phyloP scores from a whole-genome alignment of 441 rosid species.

The Eutrema salsugineum region DNA sequence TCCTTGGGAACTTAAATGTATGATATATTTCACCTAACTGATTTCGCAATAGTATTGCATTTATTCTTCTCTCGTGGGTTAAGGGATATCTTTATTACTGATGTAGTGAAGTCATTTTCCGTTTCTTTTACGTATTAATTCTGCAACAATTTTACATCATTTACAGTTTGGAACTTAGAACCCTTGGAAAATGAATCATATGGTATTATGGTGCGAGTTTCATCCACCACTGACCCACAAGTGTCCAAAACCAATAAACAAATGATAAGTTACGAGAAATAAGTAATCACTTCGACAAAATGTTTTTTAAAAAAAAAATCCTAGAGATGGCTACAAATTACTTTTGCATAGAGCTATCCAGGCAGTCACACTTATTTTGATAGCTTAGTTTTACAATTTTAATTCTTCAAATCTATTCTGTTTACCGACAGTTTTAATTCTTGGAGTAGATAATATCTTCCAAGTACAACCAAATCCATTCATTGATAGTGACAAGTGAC shows the following conservation, averaged over 20 bases:
- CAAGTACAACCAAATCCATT: neutral
- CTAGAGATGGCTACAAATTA: neutral
- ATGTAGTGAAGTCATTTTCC: neutral
- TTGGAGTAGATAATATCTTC: constrained; percentile 7
- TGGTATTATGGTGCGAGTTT: neutral
- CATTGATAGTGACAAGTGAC: constrained; percentile 13
- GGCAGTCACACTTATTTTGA: too few species aligned
- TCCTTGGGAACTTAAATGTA: too few species aligned
- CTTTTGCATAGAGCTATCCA: too few species aligned
- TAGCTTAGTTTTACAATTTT: too few species aligned
- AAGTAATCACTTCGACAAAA: neutral
- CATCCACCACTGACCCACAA: neutral
- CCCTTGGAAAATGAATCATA: neutral
- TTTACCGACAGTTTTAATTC: constrained; percentile 1
- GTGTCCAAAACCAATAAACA: neutral
- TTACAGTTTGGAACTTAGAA: neutral
- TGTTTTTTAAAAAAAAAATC: neutral
- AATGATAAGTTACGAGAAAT: neutral
- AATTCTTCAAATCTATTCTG: too few species aligned
- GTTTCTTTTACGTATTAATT: neutral
- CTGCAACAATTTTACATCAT: neutral
- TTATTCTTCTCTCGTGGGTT: neutral
- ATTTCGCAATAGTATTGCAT: neutral
- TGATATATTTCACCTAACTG: too few species aligned
- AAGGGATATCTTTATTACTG: neutral